Conservation (phyloP, 352 stramenopile species). For the Globisporangium solare region DNA sequence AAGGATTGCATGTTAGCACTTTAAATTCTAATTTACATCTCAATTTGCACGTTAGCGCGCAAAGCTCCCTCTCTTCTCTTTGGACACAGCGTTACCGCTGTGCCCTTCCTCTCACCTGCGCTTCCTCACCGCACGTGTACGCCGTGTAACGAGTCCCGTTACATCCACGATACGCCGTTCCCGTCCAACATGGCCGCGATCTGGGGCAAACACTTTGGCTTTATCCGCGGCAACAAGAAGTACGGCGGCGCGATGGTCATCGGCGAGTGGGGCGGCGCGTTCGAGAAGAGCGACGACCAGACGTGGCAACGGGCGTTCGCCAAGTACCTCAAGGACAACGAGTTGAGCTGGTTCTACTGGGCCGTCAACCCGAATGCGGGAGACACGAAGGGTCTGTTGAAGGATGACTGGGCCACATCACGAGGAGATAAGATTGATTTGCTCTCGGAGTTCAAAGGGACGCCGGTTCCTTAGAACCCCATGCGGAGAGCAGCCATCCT, state of each 20-base stretch:
- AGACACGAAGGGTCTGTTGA: background rate
- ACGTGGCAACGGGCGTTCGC: conserved; percentile 14
- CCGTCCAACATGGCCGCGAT: conserved; percentile 20
- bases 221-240: conserved; percentile 3
- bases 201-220: conserved; percentile 21
- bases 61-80: too few species aligned
- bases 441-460: background rate
- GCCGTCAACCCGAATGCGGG: conserved; percentile 17
- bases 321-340: conserved; percentile 12
- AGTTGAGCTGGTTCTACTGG: conserved; percentile 20
- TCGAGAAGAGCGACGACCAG: background rate
- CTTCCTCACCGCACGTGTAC: too few species aligned
- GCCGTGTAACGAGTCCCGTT: too few species aligned
- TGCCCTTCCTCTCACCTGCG: too few species aligned
- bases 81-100: too few species aligned
- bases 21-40: too few species aligned
- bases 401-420: background rate
- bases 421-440: background rate
- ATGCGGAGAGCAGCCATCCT: background rate
- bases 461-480: background rate
- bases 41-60: too few species aligned
- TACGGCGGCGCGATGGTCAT: conserved; percentile 12
- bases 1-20: too few species aligned
- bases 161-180: background rate
- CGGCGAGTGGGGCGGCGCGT: conserved; percentile 20